Base-by-base conservation (phyloP, 2,329 filamentous ascomycete species). In the Aspergillus niger region DNA sequence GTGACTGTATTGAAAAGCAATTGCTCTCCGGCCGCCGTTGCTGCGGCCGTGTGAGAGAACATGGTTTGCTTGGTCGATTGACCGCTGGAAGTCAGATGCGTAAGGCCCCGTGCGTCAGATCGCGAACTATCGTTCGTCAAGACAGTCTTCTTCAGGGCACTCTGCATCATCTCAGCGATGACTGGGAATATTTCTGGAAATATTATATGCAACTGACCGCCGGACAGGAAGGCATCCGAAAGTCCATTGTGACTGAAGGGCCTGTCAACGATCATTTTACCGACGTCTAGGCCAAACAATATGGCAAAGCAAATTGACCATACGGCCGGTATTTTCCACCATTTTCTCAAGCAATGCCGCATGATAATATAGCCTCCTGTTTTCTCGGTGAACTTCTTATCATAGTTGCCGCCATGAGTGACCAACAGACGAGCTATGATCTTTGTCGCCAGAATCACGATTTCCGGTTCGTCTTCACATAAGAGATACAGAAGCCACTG, bases 401-500 rank as follows among this genome's bases (percentile, higher is more conserved):
- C 91, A 74, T 97, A 98, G 38, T 83, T 83, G 5, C 88, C 80
- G 3, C 94, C 94, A 70, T 97, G 92, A 0, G 89, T 83, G n/a
- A 94, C 86, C 5, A 99, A 81, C 3, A 97, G 83, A 39, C 92
- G 87, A 24, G 92, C 89, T 24, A 99, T 80, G 55, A 99, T 94
- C 70, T 90, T 93, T 66, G 88, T 85, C 13, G 91, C 91, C 55
- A 92, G 85, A 13, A 92, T 83, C 10, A 97, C 89, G 22, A 96
- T 89, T 66, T 92, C 89, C 5, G 91, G 84, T 61, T 98, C 91
- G 63, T 91, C 87, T 72, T 97, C 93, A 7, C 91, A 91, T 54
- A 98, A 83, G 13, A 99, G 85, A 75, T 97, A 96, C 13, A 99
- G 80, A 13, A 97, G 84, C 93, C 93, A 97, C 89, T 94, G 66